Percentiles rank a stretch among this genome's conserved stretches.
Evolutionary conservation across 345 rosid genomes (phyloP).

Genomic region (Euphorbia lathyris): DNA sequence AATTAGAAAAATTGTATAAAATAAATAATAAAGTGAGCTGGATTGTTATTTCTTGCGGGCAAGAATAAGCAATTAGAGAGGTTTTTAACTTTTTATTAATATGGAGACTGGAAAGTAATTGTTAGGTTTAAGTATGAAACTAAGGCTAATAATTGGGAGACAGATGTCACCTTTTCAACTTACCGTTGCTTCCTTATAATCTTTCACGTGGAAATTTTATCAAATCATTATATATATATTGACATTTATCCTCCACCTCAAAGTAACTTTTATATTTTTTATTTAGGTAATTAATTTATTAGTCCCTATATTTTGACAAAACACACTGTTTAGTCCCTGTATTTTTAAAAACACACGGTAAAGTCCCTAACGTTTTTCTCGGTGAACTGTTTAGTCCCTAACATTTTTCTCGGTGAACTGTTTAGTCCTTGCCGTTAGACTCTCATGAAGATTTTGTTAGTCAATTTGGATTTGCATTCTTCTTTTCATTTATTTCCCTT

Average conservation of each 20-base stretch:
- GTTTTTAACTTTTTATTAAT: background rate
- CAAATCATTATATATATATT: background rate
- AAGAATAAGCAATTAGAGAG: constrained; percentile 15
- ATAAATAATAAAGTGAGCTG: background rate
- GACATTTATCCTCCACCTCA: background rate
- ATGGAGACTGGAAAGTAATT: constrained; percentile 11
- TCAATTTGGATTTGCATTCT: too few species aligned
- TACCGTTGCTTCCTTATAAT: constrained; percentile 7
- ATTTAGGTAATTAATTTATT: too few species aligned
- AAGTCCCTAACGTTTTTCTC: too few species aligned
- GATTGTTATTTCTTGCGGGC: constrained; percentile 29
- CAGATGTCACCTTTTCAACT: constrained; percentile 36
- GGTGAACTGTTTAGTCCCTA: too few species aligned
- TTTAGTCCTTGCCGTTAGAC: too few species aligned
- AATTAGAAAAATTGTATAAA: background rate
- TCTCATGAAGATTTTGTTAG: too few species aligned
- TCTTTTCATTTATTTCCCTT: too few species aligned
- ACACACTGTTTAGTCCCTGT: too few species aligned
- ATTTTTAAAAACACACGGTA: too few species aligned
- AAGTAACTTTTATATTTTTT: background rate
- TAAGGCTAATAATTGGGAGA: constrained; percentile 10
- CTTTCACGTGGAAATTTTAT: constrained; percentile 22
- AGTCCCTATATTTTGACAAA: too few species aligned
- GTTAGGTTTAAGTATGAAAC: constrained; percentile 29
- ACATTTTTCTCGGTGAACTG: too few species aligned